phyloP scores from a whole-genome alignment of 371 early-diverging fungal genomes.

The Mortierella sp. region DNA sequence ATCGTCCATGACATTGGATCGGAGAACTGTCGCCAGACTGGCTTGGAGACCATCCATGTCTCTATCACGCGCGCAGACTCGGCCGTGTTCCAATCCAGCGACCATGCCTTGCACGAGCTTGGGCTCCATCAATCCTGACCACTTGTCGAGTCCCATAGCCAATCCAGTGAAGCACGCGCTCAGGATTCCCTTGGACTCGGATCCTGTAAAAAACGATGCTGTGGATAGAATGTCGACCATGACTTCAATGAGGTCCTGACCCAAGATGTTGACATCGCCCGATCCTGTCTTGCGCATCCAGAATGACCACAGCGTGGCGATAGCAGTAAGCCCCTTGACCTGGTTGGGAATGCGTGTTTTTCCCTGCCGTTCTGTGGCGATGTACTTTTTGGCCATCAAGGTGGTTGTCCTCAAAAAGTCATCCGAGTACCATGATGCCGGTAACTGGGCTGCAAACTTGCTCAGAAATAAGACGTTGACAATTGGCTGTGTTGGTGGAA shows the following conservation, averaged over 20 bases:
- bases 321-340: conserved; percentile 28
- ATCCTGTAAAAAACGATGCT: conserved; percentile 32
- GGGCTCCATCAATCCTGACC: conserved; percentile 50
- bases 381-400: conserved; percentile 26
- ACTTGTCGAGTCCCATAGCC: conserved; percentile 48
- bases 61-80: conserved; percentile 25
- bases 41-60: conserved; percentile 51
- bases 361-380: conserved; percentile 29
- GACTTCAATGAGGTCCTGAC: conserved; percentile 44
- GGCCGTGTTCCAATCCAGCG: conserved; percentile 35
- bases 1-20: conserved; percentile 18
- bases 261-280: conserved; percentile 36
- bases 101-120: conserved; percentile 37
- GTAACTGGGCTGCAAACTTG: conserved; percentile 38
- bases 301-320: conserved; percentile 45
- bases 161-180: conserved; percentile 47
- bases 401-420: conserved; percentile 40
- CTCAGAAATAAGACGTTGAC: conserved; percentile 35
- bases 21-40: conserved; percentile 43
- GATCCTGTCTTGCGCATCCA: conserved; percentile 55
- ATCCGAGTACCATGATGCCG: conserved; percentile 52
- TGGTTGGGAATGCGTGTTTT: conserved; percentile 42
- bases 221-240: conserved; percentile 39
- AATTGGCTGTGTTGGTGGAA: conserved; percentile 17
- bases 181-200: conserved; percentile 30